These are phyloP conservation scores for Penicillium griseofulvum DNA, from an alignment of 2,329 filamentous ascomycete genomes.

Conservation along the genomic window DNA sequence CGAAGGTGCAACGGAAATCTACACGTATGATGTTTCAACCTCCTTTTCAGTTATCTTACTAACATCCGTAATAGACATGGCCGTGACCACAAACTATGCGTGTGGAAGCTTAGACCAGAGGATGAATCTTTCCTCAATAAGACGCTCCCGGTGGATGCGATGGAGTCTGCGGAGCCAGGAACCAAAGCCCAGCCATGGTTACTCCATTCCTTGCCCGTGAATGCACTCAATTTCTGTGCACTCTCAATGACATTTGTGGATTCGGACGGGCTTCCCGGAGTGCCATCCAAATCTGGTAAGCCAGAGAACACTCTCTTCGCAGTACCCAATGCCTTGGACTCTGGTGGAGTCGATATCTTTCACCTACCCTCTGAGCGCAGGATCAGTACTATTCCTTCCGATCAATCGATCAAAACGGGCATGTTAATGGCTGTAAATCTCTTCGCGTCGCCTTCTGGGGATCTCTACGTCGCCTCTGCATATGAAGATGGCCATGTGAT, in stretches of 20 bases:
- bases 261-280: conserved; percentile 13
- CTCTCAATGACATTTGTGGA: conserved; percentile 33
- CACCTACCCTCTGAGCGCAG: conserved; percentile 72
- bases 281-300: conserved; percentile 23
- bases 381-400: conserved; percentile 57
- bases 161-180: conserved; percentile 38
- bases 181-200: conserved; percentile 69
- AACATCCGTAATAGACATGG: conserved; percentile 66
- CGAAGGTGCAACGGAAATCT: conserved; percentile 58
- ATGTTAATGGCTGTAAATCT: conserved; percentile 87
- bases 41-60: background rate
- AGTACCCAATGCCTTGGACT: conserved; percentile 73
- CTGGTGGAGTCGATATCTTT: conserved; percentile 80
- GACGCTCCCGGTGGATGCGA: conserved; percentile 67
- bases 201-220: conserved; percentile 78
- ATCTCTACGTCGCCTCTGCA: conserved; percentile 66
- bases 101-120: conserved; percentile 78
- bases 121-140: conserved; percentile 56
- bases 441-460: conserved; percentile 48
- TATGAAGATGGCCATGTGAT: conserved; percentile 82
- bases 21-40: conserved; percentile 65
- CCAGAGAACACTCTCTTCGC: conserved; percentile 60
- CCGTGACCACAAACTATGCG: conserved; percentile 78
- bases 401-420: conserved; percentile 46
- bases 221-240: conserved; percentile 92